Conservation (phyloP, 2,329 filamentous ascomycete genomes). For the Ceratocystis eucalypticola region DNA sequence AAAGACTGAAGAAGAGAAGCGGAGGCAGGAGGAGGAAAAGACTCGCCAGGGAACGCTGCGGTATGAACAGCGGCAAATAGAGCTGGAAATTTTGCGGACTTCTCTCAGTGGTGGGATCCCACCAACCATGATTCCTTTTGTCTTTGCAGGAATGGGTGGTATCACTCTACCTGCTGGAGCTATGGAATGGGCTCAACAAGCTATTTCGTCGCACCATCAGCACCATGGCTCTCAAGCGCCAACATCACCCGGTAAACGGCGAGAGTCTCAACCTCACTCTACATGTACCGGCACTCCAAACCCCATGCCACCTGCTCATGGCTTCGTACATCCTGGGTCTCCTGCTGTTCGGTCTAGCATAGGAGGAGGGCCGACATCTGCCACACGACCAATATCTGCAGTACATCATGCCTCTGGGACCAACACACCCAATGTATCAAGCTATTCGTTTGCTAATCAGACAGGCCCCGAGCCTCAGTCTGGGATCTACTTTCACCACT, state of each 20-base stretch:
- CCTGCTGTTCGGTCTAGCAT: conserved; percentile 12
- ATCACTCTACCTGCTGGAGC: conserved; percentile 46
- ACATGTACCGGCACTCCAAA: conserved; percentile 29
- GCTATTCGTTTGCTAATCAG: conserved; percentile 29
- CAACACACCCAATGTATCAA: conserved; percentile 13
- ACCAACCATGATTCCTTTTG: conserved; percentile 58
- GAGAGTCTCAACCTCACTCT: conserved; percentile 28
- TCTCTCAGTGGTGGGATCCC: conserved; percentile 58
- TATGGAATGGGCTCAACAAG: conserved; percentile 56
- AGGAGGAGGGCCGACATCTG: conserved; percentile 9
- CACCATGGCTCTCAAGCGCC: conserved; percentile 25
- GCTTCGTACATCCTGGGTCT: conserved; percentile 12
- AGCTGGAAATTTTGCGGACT: conserved; percentile 57
- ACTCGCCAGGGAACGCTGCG: conserved; percentile 50
- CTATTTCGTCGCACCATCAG: conserved; percentile 32
- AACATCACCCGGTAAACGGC: conserved; percentile 13
- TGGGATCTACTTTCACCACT: conserved; percentile 75
- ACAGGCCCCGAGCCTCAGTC: conserved; percentile 48
- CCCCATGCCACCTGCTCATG: conserved; percentile 4
- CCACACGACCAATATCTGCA: conserved; percentile 30
- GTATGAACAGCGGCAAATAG: conserved; percentile 58
- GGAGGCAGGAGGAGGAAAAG: conserved; percentile 61
- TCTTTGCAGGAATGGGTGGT: conserved; percentile 60
- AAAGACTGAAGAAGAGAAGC: conserved; percentile 59
- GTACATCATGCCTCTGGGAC: conserved; percentile 14